Conservation (phyloP, 768 basidiomycete species). For the Dioszegia aurantiaca region DNA sequence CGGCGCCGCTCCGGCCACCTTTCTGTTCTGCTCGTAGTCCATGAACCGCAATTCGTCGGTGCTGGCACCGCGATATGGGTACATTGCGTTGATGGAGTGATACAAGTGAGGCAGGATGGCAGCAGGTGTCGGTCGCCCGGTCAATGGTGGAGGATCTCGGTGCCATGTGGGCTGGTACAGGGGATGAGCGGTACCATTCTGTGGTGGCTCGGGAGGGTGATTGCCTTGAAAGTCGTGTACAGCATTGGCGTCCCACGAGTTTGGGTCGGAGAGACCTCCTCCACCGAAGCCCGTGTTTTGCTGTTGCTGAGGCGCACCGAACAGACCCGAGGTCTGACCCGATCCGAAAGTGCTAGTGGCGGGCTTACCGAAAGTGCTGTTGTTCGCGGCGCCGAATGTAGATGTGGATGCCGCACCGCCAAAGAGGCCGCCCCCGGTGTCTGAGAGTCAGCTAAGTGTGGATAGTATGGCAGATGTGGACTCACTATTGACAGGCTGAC, state of each 20-base stretch:
- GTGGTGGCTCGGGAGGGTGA: slow-evolving; percentile 57
- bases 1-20: slow-evolving; percentile 30
- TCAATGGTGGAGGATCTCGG: slow-evolving; percentile 27
- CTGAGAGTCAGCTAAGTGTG: neutral
- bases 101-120: slow-evolving; percentile 28
- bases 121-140: neutral
- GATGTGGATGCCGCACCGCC: slow-evolving; percentile 20
- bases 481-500: slow-evolving; percentile 53
- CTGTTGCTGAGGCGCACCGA: slow-evolving; percentile 23
- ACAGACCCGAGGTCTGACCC: slow-evolving; percentile 42
- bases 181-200: slow-evolving; percentile 69
- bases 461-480: neutral
- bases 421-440: slow-evolving; percentile 34
- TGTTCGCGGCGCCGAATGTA: slow-evolving; percentile 36
- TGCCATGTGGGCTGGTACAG: slow-evolving; percentile 59
- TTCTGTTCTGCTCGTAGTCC: slow-evolving; percentile 43
- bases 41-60: slow-evolving; percentile 45
- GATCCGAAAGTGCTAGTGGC: slow-evolving; percentile 57
- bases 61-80: slow-evolving; percentile 37
- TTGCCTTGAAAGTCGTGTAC: slow-evolving; percentile 27
- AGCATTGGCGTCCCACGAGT: slow-evolving; percentile 15
- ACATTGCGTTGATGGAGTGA: slow-evolving; percentile 41
- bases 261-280: neutral
- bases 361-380: slow-evolving; percentile 54
- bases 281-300: slow-evolving; percentile 29